Percentiles rank a stretch among this genome's conserved stretches.
These are phyloP conservation scores for Coprinopsis sp. DNA, from an alignment of 768 basidiomycete genomes.

Conservation along the genomic window DNA sequence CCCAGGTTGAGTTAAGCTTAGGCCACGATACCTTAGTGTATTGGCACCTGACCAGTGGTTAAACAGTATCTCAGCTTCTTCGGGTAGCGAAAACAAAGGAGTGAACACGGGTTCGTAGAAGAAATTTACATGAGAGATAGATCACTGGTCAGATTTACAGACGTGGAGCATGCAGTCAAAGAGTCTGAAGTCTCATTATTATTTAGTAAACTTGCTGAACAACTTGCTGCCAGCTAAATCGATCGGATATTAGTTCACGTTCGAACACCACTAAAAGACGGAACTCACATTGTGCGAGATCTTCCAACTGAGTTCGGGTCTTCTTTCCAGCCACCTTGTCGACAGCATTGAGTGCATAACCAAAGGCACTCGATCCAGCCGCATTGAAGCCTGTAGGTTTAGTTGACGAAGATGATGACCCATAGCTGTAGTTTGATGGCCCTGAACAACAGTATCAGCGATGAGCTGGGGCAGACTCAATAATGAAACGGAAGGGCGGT, in stretches of 20 bases:
- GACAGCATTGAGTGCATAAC: constrained; percentile 44
- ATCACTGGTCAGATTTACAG: not conserved
- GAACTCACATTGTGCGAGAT: constrained; percentile 49
- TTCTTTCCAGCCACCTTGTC: constrained; percentile 54
- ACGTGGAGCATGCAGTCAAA: not conserved
- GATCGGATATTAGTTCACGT: not conserved
- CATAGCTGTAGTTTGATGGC: constrained; percentile 13
- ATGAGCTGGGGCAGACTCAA: not conserved
- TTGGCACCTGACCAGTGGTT: too few species aligned
- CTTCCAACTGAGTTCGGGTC: constrained; percentile 38
- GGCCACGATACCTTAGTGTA: too few species aligned
- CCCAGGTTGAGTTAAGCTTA: too few species aligned
- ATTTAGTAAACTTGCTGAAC: constrained; percentile 42
- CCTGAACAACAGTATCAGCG: constrained; percentile 16
- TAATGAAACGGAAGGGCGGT: constrained; percentile 5
- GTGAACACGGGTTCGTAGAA: too few species aligned
- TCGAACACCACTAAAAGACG: constrained; percentile 6
- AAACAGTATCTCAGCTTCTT: too few species aligned
- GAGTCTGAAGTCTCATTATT: constrained; percentile 6
- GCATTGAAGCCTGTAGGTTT: constrained; percentile 23
- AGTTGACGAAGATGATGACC: constrained; percentile 11
- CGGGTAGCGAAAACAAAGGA: too few species aligned
- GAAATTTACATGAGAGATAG: too few species aligned
- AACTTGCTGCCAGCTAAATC: constrained; percentile 39
- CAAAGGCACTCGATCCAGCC: constrained; percentile 29